Conservation (phyloP, 495 filamentous ascomycete species). For the Neurospora sublineolata region DNA sequence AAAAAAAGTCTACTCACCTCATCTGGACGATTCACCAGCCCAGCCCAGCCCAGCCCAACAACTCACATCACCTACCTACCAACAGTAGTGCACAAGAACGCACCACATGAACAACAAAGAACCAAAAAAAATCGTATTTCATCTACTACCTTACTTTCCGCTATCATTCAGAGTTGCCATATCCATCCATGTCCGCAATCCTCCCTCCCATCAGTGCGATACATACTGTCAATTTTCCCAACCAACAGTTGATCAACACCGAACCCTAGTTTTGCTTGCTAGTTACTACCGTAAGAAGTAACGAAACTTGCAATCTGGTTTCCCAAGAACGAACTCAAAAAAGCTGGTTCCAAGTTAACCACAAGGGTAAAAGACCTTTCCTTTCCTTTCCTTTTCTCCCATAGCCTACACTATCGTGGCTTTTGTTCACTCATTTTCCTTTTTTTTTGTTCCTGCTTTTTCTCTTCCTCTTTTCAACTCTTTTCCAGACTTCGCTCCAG, state of each 20-base stretch:
- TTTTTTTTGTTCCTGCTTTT: neutral
- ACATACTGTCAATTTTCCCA: neutral
- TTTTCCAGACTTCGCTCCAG: neutral
- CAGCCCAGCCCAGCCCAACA: neutral
- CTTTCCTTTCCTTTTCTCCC: neutral
- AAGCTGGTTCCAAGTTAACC: neutral
- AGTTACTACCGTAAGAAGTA: neutral
- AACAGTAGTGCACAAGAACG: neutral
- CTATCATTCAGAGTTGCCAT: neutral
- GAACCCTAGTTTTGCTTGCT: neutral
- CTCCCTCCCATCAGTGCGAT: neutral
- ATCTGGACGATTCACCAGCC: neutral
- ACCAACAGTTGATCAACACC: neutral
- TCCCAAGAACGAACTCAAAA: neutral
- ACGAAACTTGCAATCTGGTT: neutral
- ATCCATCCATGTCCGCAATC: neutral
- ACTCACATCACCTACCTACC: neutral
- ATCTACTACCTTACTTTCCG: neutral
- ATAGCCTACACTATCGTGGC: neutral
- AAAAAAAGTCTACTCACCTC: neutral
- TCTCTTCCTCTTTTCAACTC: neutral
- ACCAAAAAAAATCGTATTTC: neutral
- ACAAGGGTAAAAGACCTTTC: neutral
- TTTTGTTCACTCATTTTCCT: neutral
- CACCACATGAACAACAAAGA: neutral